Percentiles rank a stretch among this genome's conserved stretches.
Conservation (phyloP, 306 rosid species). For the Corylus avellana region DNA sequence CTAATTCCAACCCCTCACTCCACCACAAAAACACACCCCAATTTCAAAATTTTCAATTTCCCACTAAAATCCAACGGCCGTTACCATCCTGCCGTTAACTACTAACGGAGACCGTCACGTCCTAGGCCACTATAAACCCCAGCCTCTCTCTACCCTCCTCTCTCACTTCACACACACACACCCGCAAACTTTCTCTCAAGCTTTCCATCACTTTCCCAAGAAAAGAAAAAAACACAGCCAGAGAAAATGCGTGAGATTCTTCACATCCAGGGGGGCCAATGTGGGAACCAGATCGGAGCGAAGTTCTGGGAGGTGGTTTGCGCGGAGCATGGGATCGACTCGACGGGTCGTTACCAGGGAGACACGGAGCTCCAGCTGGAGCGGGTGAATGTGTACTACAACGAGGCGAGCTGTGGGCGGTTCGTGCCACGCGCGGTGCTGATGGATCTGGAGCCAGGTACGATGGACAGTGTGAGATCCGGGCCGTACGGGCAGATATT, state of each 20-base stretch:
- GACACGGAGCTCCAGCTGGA: constrained; percentile 50
- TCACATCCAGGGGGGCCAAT: constrained; percentile 58
- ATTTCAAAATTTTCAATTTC: constrained; percentile 15
- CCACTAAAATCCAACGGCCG: constrained; percentile 21
- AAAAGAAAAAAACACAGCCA: not conserved
- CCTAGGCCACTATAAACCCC: not conserved
- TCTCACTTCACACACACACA: not conserved
- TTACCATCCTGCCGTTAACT: not conserved
- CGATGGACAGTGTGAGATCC: constrained; percentile 66
- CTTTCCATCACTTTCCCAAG: constrained; percentile 14
- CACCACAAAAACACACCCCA: not conserved
- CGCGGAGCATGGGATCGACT: constrained; percentile 60
- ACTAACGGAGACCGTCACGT: constrained; percentile 3
- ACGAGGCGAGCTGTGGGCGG: constrained; percentile 61
- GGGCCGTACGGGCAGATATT: constrained; percentile 51
- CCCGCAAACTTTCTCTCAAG: not conserved
- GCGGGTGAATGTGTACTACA: constrained; percentile 62
- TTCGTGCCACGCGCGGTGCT: constrained; percentile 51
- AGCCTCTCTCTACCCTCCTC: not conserved
- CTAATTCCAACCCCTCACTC: not conserved
- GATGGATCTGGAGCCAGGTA: constrained; percentile 63
- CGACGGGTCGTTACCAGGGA: constrained; percentile 47
- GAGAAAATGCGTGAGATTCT: constrained; percentile 59
- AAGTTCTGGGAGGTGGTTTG: constrained; percentile 57
- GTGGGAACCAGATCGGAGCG: constrained; percentile 52